Conservation (phyloP, 176 grass and related monocot species). For the Lolium rigidum region DNA sequence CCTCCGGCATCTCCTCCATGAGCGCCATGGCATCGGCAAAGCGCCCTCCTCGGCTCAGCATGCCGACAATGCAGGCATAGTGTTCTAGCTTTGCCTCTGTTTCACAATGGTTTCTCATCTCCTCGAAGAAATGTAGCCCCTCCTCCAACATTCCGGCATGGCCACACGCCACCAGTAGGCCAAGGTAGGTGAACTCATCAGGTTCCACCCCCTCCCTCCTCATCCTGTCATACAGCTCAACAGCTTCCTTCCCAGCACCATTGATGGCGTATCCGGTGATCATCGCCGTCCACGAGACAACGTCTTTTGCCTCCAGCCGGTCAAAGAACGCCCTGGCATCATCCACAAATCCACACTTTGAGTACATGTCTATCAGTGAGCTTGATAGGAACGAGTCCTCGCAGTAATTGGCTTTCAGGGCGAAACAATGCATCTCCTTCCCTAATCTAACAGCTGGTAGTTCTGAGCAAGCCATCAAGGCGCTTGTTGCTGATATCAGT, state of each 20-base stretch:
- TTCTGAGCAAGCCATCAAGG: constrained; percentile 67
- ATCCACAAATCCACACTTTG: constrained; percentile 62
- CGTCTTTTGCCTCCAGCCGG: constrained; percentile 47
- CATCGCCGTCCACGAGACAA: constrained; percentile 65
- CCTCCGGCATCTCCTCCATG: constrained; percentile 60
- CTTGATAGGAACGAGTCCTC: constrained; percentile 56
- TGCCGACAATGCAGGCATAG: constrained; percentile 51
- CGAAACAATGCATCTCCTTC: constrained; percentile 63
- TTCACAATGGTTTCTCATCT: constrained; percentile 52
- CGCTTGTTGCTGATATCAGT: constrained; percentile 52
- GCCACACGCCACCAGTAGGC: constrained; percentile 66
- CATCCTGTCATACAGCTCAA: constrained; percentile 52
- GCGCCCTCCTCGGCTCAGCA: constrained; percentile 62
- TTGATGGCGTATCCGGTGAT: constrained; percentile 67
- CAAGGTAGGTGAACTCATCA: constrained; percentile 59
- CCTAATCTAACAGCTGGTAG: constrained; percentile 54
- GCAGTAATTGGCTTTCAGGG: constrained; percentile 40
- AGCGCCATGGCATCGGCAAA: constrained; percentile 48
- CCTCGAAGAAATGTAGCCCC: constrained; percentile 54
- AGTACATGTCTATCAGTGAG: constrained; percentile 73
- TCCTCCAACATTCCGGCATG: constrained; percentile 62
- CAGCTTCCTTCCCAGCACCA: constrained; percentile 52
- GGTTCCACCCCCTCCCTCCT: constrained; percentile 50
- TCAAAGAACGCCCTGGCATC: constrained; percentile 61
- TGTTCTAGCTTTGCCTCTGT: constrained; percentile 57